phyloP scores from a whole-genome alignment of 2,329 filamentous ascomycete species.

The Gaeumannomyces tritici region DNA sequence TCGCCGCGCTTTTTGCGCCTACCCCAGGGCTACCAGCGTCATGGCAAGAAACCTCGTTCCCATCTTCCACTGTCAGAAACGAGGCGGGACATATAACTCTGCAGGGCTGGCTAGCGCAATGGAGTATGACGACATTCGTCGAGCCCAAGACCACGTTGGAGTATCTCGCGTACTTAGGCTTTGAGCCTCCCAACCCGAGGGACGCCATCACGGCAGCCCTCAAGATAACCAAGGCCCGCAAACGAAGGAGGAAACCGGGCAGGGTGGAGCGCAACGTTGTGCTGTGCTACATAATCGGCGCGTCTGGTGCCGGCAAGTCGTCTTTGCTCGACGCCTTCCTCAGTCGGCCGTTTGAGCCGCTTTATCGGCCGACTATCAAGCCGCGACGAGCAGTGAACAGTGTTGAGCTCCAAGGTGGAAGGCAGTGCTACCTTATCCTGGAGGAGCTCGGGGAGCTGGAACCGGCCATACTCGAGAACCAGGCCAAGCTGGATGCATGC shows the following conservation, averaged over 20 bases:
- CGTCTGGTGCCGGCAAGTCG: constrained; percentile 81
- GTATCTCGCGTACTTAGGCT: constrained; percentile 92
- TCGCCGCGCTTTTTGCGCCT: constrained; percentile 80
- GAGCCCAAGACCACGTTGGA: constrained; percentile 92
- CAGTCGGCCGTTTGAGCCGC: constrained; percentile 71
- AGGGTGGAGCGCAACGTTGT: constrained; percentile 92
- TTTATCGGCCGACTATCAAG: constrained; percentile 91
- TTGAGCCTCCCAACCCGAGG: constrained; percentile 70
- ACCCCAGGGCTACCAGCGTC: constrained; percentile 81
- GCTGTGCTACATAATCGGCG: constrained; percentile 83
- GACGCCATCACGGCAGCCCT: constrained; percentile 66
- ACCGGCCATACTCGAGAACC: constrained; percentile 86
- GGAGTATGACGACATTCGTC: constrained; percentile 99
- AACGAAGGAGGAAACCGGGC: constrained; percentile 70
- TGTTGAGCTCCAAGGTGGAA: constrained; percentile 89
- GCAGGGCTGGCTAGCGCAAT: constrained; percentile 96
- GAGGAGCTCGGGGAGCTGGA: constrained; percentile 95
- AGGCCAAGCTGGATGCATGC: constrained; percentile 80
- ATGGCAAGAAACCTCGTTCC: constrained; percentile 84
- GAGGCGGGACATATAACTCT: constrained; percentile 92
- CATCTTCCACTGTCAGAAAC: constrained; percentile 87
- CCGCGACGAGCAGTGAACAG: constrained; percentile 90
- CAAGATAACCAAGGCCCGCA: constrained; percentile 87
- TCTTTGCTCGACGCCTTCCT: constrained; percentile 85
- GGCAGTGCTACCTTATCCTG: constrained; percentile 93